Base-by-base conservation (phyloP, 257 asterid genomes). In the Solanum pinnatisectum region DNA sequence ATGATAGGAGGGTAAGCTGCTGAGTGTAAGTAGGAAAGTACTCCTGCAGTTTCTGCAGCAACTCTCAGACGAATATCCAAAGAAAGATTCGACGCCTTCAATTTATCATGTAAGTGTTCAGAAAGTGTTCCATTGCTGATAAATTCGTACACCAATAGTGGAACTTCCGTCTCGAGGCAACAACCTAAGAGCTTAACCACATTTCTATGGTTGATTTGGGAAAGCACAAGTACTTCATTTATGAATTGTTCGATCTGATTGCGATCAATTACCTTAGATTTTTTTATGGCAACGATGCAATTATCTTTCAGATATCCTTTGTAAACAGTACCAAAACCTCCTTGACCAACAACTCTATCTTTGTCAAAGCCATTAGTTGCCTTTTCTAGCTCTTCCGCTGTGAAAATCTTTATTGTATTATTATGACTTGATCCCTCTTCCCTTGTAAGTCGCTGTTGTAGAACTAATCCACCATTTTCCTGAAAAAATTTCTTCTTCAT, bases 151-250 rank as follows among this genome's bases (percentile, higher is more conserved):
- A 90, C 93, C 8, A 92, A 71, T 5, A 90, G 72, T 10, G 94
- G 92, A 15, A 73, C 88, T 72, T 89, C 85, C 5, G 90, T 90
- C 71, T 92, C 90, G 20, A 92, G 60, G 71, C 92, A 92, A 33
- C 94, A 90, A 7, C 93, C 94, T 9, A 92, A 37, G 25, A 90
- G 93, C 88, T 89, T 90, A 11, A 92, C 93, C 0, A 88, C 91
- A 32, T 91, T 87, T 52, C 83, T 72, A 23, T 87, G 92, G 59
- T 87, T 90, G 85, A 90, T 73, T 65, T 89, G 89, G 42, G 92
- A 91, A 23, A 92, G 82, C 22, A 92, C 84, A 46, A 91, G 33
- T 6, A 90, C 91, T 85, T 92, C 91, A 25, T 91, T 89, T 8
- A 90, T 88, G 88, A 91, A 91, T 32, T 90, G 93, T 39, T 92